Base-by-base conservation (phyloP, 176 grass and related monocot genomes). In the Musa itinerans region DNA sequence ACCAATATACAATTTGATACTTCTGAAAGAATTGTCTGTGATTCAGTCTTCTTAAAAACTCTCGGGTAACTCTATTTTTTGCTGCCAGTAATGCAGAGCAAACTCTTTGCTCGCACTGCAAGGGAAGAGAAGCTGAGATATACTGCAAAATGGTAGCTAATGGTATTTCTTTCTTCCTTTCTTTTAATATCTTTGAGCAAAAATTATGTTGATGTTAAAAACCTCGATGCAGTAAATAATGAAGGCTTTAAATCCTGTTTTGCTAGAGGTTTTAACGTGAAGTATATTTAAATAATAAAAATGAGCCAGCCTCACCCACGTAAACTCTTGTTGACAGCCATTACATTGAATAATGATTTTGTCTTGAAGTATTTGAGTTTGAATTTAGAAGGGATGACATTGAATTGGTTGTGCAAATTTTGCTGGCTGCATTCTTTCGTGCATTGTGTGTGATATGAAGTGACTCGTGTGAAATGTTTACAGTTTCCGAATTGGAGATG, bases 81-180 rank as follows among this genome's bases (percentile, higher is more conserved):
- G 27, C 53, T 72, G 66, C 29, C 76, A 98, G 94, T 76, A 87
- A 88, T 72, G 59, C 74, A 54, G 86, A 88, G 76, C 90, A 91
- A 79, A 91, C 90, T 54, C 94, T 98, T 27, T 93, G 94, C 77
- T 80, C 88, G 16, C 90, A 93, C 84, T 97, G 94, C 90, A 90
- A 93, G 81, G 94, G 94, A 89, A 92, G 94, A 75, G 94, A 97
- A 84, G 94, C 94, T 19, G 94, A 97, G 75, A 80, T 97, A 63
- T 97, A 97, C 78, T 93, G 90, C 80, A 97, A 90, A 84, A 93
- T 88, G 50, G 90, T 97, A 78, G 82, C 86, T 82, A 93, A 91
- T 82, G 94, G 94, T 97, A 91, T 17, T 71, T 53, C 56, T 69
- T 72, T 23, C 82, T 49, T 61, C 21, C 71, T 67, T 81, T 74